These are phyloP conservation scores for Artemisia annua DNA, from an alignment of 129 eudicot genomes.

Conservation along the genomic window DNA sequence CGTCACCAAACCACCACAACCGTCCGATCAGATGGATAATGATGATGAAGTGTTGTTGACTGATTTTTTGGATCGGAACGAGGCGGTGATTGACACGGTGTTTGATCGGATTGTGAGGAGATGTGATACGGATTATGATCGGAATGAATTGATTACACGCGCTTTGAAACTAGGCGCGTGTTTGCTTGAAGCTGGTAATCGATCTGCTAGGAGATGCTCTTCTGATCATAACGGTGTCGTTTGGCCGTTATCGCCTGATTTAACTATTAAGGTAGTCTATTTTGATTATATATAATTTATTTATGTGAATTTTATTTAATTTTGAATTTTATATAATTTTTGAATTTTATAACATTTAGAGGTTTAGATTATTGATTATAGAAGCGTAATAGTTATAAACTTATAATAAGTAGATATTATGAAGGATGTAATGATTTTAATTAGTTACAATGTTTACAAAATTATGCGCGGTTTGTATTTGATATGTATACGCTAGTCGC, in stretches of 20 bases:
- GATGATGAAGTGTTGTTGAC: constrained; percentile 41
- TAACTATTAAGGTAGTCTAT: constrained; percentile 58
- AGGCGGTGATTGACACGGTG: constrained; percentile 39
- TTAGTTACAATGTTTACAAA: no score
- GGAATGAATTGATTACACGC: constrained; percentile 52
- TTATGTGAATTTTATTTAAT: no score
- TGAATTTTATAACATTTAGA: no score
- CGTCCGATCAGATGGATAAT: constrained; percentile 14
- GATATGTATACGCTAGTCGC: no score
- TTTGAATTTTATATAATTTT: no score
- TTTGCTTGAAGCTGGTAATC: constrained; percentile 63
- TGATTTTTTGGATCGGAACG: constrained; percentile 45
- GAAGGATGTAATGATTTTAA: no score
- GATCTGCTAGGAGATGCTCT: constrained; percentile 63
- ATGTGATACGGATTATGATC: constrained; percentile 48
- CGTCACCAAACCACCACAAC: constrained; percentile 26
- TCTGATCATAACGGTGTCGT: constrained; percentile 58
- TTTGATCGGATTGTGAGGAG: constrained; percentile 51
- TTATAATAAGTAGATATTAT: no score
- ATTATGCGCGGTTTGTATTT: no score
- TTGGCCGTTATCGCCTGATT: constrained; percentile 81
- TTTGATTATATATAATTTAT: neutral
- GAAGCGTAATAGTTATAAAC: no score
- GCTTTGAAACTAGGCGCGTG: constrained; percentile 55
- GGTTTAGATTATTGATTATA: no score